Evolutionary conservation across 768 basidiomycete species (phyloP), one percentile per base, ranked within the genome.

Genomic region (Russula sp.): DNA sequence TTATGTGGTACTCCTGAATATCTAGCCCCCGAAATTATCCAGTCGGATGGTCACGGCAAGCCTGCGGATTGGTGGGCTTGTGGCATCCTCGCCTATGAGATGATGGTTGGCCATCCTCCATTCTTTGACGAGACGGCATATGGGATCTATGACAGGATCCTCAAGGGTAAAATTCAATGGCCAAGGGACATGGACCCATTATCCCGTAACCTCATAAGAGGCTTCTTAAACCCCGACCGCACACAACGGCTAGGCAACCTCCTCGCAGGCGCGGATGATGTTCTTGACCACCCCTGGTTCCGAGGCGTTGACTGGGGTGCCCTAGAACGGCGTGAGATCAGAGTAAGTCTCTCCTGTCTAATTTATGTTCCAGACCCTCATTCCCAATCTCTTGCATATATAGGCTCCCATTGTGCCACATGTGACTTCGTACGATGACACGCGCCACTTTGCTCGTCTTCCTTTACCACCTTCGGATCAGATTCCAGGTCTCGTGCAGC

Each of bases 1-100:
- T 81, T 99, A 36, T 99, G 97, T 71, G 93, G 93, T 40, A 96
- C 93, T 11, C 93, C 94, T 22, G 93, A 95, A 76, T 98, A 99
- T 73, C 86, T 99, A 42, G 96, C 97, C 3, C 97, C 97, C 22
- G 97, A 99, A 76, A 97, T 99, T 63, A 97, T 99, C 63, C 89
- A 96, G 72, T 94, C 92, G 7, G 94, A 96, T 67, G 97, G 97
- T 13, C 97, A 99, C 75, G 94, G 94, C 13, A 96, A 97, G 75
- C 94, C 95, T 10, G 95, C 94, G 7, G 96, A 99, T 73, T 99
- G 94, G 94, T 99, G 97, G 97, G 96, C 97, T 10, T 89, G 94
- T 71, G 97, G 97, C 22, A 91, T 98, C 52, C 80, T 99, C 40
- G 93, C 92, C 74, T 99, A 96, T 74, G 97, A 99, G 75, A 98